A percentile compares a stretch with the other conserved stretches of the same genome.
These are phyloP conservation scores for Trypanosoma cruzi DNA, from an alignment of 208 protist genomes.

Conservation along the genomic window DNA sequence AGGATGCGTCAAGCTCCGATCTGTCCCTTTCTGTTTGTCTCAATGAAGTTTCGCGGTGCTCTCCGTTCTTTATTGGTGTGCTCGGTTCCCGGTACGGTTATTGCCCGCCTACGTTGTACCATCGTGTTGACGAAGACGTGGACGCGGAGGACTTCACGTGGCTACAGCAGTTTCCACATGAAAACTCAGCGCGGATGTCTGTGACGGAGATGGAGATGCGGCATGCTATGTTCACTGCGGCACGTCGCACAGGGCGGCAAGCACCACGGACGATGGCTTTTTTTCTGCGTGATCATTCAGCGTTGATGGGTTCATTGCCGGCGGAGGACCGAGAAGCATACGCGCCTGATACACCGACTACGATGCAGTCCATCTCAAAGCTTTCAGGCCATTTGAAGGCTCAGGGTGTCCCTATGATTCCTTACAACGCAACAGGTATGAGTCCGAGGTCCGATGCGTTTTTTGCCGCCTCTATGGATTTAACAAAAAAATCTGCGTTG, in stretches of 20 bases:
- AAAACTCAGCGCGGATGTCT: slow-evolving; percentile 46
- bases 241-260: slow-evolving; percentile 30
- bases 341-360: slow-evolving; percentile 43
- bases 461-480: background rate
- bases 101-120: slow-evolving; percentile 61
- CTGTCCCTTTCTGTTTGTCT: slow-evolving; percentile 92
- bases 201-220: slow-evolving; percentile 96
- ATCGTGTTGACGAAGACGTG: slow-evolving; percentile 79
- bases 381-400: slow-evolving; percentile 39
- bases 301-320: slow-evolving; percentile 46
- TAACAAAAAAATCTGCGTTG: slow-evolving; percentile 2
- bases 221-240: slow-evolving; percentile 77
- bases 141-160: slow-evolving; percentile 66
- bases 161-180: slow-evolving; percentile 39
- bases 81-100: slow-evolving; percentile 92
- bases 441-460: background rate
- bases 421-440: slow-evolving; percentile 54
- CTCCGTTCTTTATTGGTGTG: slow-evolving; percentile 94
- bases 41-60: slow-evolving; percentile 93
- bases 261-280: slow-evolving; percentile 59
- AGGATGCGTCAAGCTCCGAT: slow-evolving; percentile 63
- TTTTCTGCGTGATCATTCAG: slow-evolving; percentile 59
- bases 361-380: slow-evolving; percentile 36
- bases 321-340: slow-evolving; percentile 49
- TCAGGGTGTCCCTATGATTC: slow-evolving; percentile 36